Percentiles rank a stretch among this genome's conserved stretches.
These are phyloP conservation scores for Alternaria rosae DNA, from an alignment of 2,329 filamentous ascomycete species.

Conservation along the genomic window DNA sequence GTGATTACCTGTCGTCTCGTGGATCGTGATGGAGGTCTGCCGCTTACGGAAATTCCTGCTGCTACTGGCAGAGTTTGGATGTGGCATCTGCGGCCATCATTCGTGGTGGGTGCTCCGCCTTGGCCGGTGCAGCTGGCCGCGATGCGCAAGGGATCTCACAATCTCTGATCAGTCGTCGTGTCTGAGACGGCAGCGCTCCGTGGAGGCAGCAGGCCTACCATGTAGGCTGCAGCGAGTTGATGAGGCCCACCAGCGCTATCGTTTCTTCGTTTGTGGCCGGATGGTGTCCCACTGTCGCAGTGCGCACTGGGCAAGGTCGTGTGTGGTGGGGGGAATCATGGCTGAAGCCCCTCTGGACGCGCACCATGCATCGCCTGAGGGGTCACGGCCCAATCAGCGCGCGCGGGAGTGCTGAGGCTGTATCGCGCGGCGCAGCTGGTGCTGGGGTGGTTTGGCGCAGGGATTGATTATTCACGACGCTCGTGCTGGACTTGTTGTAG, in stretches of 20 bases:
- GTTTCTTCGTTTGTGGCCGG: conserved; percentile 31
- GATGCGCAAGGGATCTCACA: conserved; percentile 30
- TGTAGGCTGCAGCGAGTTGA: conserved; percentile 26
- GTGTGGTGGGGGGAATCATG: conserved; percentile 14
- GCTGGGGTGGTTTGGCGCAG: conserved; percentile 7
- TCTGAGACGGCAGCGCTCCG: conserved; percentile 14
- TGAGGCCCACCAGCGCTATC: conserved; percentile 32
- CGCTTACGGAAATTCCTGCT: conserved; percentile 33
- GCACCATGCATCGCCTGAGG: conserved; percentile 13
- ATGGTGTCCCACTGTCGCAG: conserved; percentile 24
- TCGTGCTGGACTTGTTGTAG: conserved; percentile 1
- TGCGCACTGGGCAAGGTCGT: conserved; percentile 4
- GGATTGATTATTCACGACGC: conserved; percentile 17
- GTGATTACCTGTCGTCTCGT: conserved; percentile 9
- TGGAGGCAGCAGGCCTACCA: conserved; percentile 10
- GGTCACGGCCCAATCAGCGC: conserved; percentile 6
- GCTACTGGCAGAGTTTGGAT: conserved; percentile 20
- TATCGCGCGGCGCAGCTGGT: conserved; percentile 19
- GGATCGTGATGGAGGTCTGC: conserved; percentile 10
- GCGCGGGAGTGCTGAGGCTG: conserved; percentile 20
- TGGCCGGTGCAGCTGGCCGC: conserved; percentile 35
- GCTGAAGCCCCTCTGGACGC: conserved; percentile 19
- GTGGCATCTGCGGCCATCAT: conserved; percentile 26
- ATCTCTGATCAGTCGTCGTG: conserved; percentile 6
- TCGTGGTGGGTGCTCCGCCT: conserved; percentile 29